Conservation (phyloP, 768 basidiomycete species). For the Tulasnella sp. region DNA sequence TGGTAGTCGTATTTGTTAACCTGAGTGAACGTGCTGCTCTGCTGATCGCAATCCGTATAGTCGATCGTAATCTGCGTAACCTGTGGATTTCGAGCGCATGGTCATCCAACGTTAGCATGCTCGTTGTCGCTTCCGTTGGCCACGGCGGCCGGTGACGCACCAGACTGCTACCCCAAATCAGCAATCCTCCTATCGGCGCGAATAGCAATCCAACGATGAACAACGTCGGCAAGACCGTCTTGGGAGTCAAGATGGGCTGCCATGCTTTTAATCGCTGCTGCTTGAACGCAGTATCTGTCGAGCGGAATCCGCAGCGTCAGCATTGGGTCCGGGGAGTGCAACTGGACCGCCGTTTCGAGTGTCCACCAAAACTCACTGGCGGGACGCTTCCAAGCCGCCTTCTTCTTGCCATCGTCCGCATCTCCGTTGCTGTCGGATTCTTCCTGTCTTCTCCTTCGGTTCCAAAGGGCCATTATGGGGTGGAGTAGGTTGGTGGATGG, state of each 20-base stretch:
- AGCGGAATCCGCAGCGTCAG: constrained; percentile 32
- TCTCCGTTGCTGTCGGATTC: constrained; percentile 42
- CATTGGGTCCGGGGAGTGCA: constrained; percentile 26
- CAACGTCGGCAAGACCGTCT: constrained; percentile 93
- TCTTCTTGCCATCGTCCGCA: constrained; percentile 67
- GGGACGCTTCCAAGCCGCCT: constrained; percentile 78
- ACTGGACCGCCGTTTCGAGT: background rate
- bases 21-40: constrained; percentile 47
- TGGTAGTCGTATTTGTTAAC: constrained; percentile 68
- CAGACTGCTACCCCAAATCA: constrained; percentile 83
- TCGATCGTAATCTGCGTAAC: constrained; percentile 93
- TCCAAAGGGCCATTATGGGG: constrained; percentile 27
- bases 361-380: constrained; percentile 79
- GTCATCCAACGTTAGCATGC: background rate
- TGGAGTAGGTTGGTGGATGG: background rate
- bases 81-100: constrained; percentile 41
- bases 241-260: constrained; percentile 98
- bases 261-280: constrained; percentile 99
- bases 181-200: constrained; percentile 90
- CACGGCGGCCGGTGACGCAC: constrained; percentile 39
- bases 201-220: constrained; percentile 94
- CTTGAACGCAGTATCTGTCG: constrained; percentile 93
- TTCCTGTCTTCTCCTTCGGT: constrained; percentile 20
- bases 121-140: background rate
- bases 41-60: constrained; percentile 87